Conservation (phyloP, 257 asterid species). For the Solanum habrochaites region DNA sequence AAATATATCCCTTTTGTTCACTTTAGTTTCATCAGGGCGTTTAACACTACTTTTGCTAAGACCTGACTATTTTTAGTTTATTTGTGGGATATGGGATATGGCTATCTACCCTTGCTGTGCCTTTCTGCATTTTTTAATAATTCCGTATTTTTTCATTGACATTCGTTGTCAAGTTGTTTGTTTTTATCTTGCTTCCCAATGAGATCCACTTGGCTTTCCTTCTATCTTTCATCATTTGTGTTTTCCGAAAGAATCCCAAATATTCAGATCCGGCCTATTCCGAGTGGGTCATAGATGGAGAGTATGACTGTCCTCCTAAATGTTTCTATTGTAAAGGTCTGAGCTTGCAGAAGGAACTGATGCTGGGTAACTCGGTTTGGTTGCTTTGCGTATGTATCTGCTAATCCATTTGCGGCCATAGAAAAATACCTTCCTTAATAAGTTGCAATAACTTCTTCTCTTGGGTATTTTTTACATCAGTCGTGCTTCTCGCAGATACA, state of each 20-base stretch:
- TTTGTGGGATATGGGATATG: neutral
- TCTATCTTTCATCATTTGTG: neutral
- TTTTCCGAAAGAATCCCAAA: neutral
- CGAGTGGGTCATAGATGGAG: conserved; percentile 98
- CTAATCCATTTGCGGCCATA: neutral
- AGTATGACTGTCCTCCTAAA: conserved; percentile 95
- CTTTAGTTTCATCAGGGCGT: neutral
- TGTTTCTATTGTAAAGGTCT: conserved; percentile 75
- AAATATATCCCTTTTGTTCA: neutral
- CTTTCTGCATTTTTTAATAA: neutral
- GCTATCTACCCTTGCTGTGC: neutral
- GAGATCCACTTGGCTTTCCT: neutral
- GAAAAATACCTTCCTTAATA: neutral
- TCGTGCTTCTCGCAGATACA: conserved; percentile 34
- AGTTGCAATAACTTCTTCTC: neutral
- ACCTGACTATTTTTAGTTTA: neutral
- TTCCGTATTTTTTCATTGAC: neutral
- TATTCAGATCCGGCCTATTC: conserved; percentile 77
- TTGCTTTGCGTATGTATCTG: conserved; percentile 75
- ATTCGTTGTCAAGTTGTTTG: neutral
- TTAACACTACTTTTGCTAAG: neutral
- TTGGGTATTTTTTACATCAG: neutral
- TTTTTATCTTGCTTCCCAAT: neutral
- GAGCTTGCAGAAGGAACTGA: conserved; percentile 61
- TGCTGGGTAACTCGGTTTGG: conserved; percentile 78